Percentiles rank a stretch among this genome's conserved stretches.
Evolutionary conservation across 1,139 yeast species (phyloP).

Genomic region (Williopsis jadinii): DNA sequence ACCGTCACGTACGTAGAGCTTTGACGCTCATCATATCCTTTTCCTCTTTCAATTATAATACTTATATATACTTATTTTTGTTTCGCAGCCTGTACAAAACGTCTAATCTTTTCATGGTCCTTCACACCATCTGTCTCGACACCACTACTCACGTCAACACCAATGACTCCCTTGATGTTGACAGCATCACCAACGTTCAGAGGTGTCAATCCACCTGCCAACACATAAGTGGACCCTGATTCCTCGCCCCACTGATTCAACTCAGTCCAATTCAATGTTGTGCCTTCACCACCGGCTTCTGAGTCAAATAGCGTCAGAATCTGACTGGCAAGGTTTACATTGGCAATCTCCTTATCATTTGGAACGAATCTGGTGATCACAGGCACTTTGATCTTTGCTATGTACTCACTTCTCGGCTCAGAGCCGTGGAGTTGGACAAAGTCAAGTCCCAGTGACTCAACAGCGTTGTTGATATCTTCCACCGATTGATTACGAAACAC

Average conservation of each 20-base stretch:
- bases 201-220: constrained; percentile 89
- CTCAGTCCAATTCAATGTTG: constrained; percentile 62
- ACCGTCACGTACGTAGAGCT: not conserved
- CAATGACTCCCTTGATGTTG: constrained; percentile 48
- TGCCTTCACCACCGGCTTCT: constrained; percentile 90
- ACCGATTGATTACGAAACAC: constrained; percentile 81
- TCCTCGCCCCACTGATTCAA: constrained; percentile 32
- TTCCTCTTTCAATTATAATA: constrained; percentile 31
- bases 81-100: constrained; percentile 50
- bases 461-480: constrained; percentile 47
- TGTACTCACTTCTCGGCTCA: constrained; percentile 56
- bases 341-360: constrained; percentile 29
- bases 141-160: constrained; percentile 95
- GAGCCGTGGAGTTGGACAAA: constrained; percentile 86
- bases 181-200: constrained; percentile 56
- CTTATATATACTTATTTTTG: not conserved
- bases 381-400: constrained; percentile 41
- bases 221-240: constrained; percentile 43
- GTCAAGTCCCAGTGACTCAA: constrained; percentile 51
- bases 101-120: constrained; percentile 52
- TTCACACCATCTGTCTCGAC: constrained; percentile 75
- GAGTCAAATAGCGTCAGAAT: constrained; percentile 70
- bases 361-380: constrained; percentile 74
- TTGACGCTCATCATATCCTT: not conserved
- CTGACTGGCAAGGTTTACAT: constrained; percentile 30